Base-by-base conservation (phyloP, 257 asterid genomes). In the Knoxia roxburghii region DNA sequence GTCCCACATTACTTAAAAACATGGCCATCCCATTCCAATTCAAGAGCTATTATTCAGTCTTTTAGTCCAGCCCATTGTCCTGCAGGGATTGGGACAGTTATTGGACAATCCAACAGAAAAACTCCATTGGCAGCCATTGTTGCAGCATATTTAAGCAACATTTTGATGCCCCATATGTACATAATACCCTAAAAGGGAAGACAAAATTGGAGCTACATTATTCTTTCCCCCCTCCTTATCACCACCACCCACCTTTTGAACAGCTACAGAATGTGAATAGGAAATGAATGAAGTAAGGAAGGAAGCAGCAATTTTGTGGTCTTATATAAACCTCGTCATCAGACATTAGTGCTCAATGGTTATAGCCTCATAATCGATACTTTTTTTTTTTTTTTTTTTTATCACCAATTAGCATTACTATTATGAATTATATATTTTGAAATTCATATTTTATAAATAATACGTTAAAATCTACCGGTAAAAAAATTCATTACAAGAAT, bases 51-150 rank as follows among this genome's bases (percentile, higher is more conserved):
- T n/a, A n/a, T n/a, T n/a, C n/a, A n/a, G n/a, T n/a, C 24, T 49
- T 20, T 64, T 32, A 12, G 43, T 26, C n/a, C n/a, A n/a, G n/a
- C n/a, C n/a, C n/a, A n/a, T n/a, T 30, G 5, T 35, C 20, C 6
- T 65, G 70, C 21, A 32, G 13, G 24, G 49, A 65, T 30, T 50
- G 23, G 30, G 70, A 65, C 70, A 65, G 2, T n/a, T 12, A 21
- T 50, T 49, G 60, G 50, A 37, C 48, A 49, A 65, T 50, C 70
- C 49, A 65, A 50, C 70, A 65, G 7, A 35, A 21, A 29, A 48
- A 65, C 69, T 59, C 69, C 59, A n/a, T n/a, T 65, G n/a, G 41
- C 45, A 18, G 17, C 43, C 43, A 21, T 5, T 4, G 20, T 30
- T 65, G 69, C 59, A 65, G 49, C 48, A 49, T 5, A 8, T 65